Evolutionary conservation across 192 early-diverging fungal species (phyloP).

Genomic region (Rhizoclosmatium globosum): DNA sequence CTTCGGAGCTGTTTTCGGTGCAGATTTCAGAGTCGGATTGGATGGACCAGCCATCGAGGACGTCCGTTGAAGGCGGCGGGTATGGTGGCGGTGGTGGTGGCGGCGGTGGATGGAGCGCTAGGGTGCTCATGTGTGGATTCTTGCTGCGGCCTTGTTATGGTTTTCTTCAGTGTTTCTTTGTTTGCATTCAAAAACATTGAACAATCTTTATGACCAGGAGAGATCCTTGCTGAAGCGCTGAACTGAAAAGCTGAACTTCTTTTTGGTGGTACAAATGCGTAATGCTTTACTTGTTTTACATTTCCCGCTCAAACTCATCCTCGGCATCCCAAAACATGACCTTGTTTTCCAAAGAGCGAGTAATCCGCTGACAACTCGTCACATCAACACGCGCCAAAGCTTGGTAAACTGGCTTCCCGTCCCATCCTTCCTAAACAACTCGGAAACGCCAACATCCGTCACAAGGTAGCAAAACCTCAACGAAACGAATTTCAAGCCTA

Average conservation of each 20-base stretch:
- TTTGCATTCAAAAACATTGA: too few species aligned
- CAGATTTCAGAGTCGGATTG: not conserved
- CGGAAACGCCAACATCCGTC: slow-evolving; percentile 13
- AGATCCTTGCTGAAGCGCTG: too few species aligned
- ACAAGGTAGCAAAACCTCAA: slow-evolving; percentile 33
- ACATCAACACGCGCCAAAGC: slow-evolving; percentile 16
- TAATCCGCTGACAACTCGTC: slow-evolving; percentile 25
- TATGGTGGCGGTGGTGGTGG: not conserved
- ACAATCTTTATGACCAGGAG: too few species aligned
- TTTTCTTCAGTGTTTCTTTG: too few species aligned
- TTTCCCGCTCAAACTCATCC: not conserved
- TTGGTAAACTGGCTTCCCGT: not conserved
- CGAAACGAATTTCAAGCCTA: slow-evolving; percentile 1
- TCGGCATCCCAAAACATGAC: not conserved
- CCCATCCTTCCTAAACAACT: not conserved
- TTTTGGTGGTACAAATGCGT: too few species aligned
- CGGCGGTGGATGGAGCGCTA: not conserved
- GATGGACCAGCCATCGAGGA: not conserved
- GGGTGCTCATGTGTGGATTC: too few species aligned
- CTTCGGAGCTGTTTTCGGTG: not conserved
- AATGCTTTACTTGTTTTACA: too few species aligned
- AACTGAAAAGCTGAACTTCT: too few species aligned
- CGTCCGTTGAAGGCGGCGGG: not conserved
- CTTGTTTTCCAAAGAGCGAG: not conserved
- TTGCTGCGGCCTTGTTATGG: too few species aligned